These are phyloP conservation scores for Polyplosphaeria fusca DNA, from an alignment of 495 filamentous ascomycete genomes.

Conservation along the genomic window DNA sequence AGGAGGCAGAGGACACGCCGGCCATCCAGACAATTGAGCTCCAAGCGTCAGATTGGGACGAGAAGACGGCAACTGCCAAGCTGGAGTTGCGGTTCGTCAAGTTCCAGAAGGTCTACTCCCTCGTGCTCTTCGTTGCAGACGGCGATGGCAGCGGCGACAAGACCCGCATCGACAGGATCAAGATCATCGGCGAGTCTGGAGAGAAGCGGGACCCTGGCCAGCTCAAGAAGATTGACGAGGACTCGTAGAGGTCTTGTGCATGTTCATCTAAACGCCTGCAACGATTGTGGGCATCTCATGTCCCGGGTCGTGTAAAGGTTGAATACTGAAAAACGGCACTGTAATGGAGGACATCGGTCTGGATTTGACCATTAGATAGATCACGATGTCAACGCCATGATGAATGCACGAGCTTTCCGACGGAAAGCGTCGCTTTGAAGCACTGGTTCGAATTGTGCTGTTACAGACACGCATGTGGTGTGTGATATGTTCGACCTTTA, in stretches of 20 bases:
- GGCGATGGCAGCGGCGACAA: slow-evolving; percentile 84
- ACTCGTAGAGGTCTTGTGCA: too few relatives aligned
- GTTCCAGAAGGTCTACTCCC: slow-evolving; percentile 84
- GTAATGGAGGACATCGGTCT: too few relatives aligned
- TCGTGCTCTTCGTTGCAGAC: slow-evolving; percentile 87
- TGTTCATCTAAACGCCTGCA: too few relatives aligned
- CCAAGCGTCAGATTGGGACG: slow-evolving; percentile 76
- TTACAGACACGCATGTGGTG: too few relatives aligned
- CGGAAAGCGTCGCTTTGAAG: too few relatives aligned
- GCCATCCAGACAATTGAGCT: slow-evolving; percentile 75
- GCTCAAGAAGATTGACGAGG: slow-evolving; percentile 90
- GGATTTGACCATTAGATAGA: too few relatives aligned
- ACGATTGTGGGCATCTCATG: too few relatives aligned
- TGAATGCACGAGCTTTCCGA: too few relatives aligned
- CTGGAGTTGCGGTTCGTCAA: slow-evolving; percentile 88
- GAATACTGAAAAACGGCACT: too few relatives aligned
- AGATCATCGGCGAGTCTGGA: slow-evolving; percentile 86
- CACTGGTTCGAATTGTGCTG: too few relatives aligned
- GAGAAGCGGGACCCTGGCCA: slow-evolving; percentile 91
- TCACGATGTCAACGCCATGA: too few relatives aligned
- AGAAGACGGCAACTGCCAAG: slow-evolving; percentile 76
- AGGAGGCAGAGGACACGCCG: slow-evolving; percentile 83
- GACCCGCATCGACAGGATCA: slow-evolving; percentile 77
- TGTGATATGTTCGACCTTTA: slow-evolving; percentile 34
- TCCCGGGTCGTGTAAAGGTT: too few relatives aligned